Evolutionary conservation across 2,329 filamentous ascomycete genomes (phyloP), one percentile per base, ranked within the genome.

Genomic region (Chaetoscypha palmicola): DNA sequence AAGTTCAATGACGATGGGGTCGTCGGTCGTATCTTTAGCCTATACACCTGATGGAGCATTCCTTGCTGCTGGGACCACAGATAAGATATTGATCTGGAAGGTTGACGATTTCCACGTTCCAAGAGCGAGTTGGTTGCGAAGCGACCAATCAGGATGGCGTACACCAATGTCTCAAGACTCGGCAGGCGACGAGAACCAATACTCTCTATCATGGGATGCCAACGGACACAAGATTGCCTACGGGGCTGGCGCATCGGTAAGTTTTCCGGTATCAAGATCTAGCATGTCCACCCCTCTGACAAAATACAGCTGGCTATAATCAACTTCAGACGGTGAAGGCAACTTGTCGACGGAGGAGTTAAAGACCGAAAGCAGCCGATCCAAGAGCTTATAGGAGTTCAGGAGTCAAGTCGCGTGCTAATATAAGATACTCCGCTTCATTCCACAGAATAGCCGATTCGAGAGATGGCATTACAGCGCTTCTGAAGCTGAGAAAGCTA

Each of bases 1-100:
- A 48, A 76, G 71, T 49, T 77, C 74, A 43, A 72, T 81, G 64
- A 80, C 74, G 0, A 80, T 82, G 73, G 70, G 72, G 14, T 62
- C 68, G 1, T 70, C 75, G 5, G 73, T 81, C 34, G 71, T 79
- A 31, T 72, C 73, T 19, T 65, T 82, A 2, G 69, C 78, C 1
- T 81, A 82, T 48, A 80, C 77, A 0, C 78, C 79, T 0, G 77
- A 81, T 47, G 79, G 79, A 1, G 71, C 71, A 16, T 80, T 79
- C 51, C 72, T 83, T 40, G 79, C 79, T 0, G 77, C 76, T 3
- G 78, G 76, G 4, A 81, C 77, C 0, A 69, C 69, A 16, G 71
- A 73, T 24, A 70, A 69, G 45, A 74, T 82, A 11, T 62, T 81
- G 30, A 79, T 83, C 35, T 83, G 79, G 77, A 81, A 80, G 57